Conservation (phyloP, 192 early-diverging fungal genomes). For the Backusella tarrabulga region DNA sequence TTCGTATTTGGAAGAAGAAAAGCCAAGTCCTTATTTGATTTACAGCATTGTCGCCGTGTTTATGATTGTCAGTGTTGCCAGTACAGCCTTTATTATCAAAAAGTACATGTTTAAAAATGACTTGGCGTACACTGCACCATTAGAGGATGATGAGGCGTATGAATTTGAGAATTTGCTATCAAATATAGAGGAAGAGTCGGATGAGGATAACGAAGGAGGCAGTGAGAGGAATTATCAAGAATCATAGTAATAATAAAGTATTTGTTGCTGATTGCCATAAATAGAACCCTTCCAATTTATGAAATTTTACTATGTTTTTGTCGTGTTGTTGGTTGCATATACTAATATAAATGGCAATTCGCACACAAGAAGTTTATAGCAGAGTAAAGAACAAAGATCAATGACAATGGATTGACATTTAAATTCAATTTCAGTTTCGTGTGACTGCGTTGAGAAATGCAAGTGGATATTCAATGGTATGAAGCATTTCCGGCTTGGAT, state of each 20-base stretch:
- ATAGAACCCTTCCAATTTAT: no score
- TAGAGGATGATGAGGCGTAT: slow-evolving; percentile 2
- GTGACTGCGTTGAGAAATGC: neutral
- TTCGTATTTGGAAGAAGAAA: neutral
- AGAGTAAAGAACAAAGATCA: no score
- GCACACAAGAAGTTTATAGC: no score
- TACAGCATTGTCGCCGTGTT: neutral
- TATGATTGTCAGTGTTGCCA: neutral
- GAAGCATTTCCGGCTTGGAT: neutral
- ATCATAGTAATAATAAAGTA: neutral
- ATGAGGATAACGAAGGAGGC: neutral
- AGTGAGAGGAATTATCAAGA: neutral
- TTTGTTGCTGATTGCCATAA: neutral
- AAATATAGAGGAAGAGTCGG: neutral
- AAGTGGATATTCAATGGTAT: neutral
- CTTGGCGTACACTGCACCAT: no score
- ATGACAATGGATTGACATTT: no score
- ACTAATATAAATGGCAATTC: no score
- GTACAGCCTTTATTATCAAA: slow-evolving; percentile 10
- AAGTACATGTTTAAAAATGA: neutral
- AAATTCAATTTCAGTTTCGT: neutral
- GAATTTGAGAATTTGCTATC: slow-evolving; percentile 11
- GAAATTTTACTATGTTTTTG: no score
- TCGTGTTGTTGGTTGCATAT: no score
- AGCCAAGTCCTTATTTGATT: neutral